Evolutionary conservation across 257 asterid genomes (phyloP), one percentile per base, ranked within the genome.

Genomic region (Solanum piurae): DNA sequence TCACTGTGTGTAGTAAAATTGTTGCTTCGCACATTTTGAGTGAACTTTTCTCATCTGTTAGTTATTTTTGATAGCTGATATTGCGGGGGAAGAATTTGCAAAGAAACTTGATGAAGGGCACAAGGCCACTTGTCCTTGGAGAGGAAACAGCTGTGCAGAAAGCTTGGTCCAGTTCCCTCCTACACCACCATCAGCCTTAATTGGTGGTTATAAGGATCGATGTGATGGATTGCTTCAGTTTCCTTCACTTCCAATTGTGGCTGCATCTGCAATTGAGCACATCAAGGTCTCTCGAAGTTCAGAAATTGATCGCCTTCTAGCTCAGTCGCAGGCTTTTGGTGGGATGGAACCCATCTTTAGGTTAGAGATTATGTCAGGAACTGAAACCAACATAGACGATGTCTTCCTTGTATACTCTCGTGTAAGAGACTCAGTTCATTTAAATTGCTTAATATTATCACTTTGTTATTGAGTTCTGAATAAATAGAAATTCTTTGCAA

Each of bases 81-180:
- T 40, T 40, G 98, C 98, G 69, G 98, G 94, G 88, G 98, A 94
- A 90, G 96, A 94, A 38, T 96, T 97, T 89, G 88, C 95, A 58
- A 94, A 87, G 88, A 94, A 89, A 89, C 98, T 96, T 87, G 98
- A 96, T 87, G 97, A 90, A 72, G 99, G 94, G 89, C 99, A 97
- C 91, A 94, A 90, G 91, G 46, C 88, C 86, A 89, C 88, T 91
- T 97, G 99, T 84, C 98, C 99, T 23, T 97, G 99, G 99, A 90
- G 91, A 86, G 99, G 95, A 92, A 97, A 95, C 91, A 93, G 93
- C 88, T 96, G 99, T 88, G 95, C 98, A 42, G 99, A 97, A 91
- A 96, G 99, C 90, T 92, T 97, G 93, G 99, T 95, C 89, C 99
- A 97, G 89, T 97, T 97, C 91, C 99, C 99, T 33, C 99, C 99